Evolutionary conservation across 1,284 basidiomycete species (phyloP), one percentile per base, ranked within the genome.

Genomic region (Sporisorium reilianum): DNA sequence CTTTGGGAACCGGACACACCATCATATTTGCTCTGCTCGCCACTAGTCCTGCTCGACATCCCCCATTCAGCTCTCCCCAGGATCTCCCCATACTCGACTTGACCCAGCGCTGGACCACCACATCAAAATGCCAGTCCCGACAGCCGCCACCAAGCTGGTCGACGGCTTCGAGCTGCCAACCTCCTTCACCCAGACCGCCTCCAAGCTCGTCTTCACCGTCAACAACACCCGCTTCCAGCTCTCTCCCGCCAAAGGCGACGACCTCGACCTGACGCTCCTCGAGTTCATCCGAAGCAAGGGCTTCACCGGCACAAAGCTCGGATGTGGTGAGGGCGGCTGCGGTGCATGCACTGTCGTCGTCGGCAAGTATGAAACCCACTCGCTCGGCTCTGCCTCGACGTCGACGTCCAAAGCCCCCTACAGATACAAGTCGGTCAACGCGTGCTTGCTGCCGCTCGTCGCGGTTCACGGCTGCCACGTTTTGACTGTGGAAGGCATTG

Each of bases 251-350:
- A 64, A 49, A 36, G 69, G 74, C 44, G 74, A 76, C 30, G 74
- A 76, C 25, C 59, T 76, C 48, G 74, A 76, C 41, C 53, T 72
- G 10, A 84, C 85, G 0, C 75, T 86, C 5, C 81, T 86, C 55
- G 79, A 84, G 32, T 86, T 85, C 65, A 68, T 86, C 20, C 79
- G 85, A 20, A 74, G 76, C 38, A 66, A 77, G 42, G 83, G 83
- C 2, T 78, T 86, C 42, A 85, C 81, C 2, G 85, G 85, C 10
- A 85, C 85, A 14, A 86, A 86, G 61, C 77, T 85, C 10, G 85
- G 85, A 5, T 86, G 85, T 45, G 81, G 79, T 25, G 85, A 85
- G 55, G 85, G 85, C 30, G 84, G 84, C 8, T 85, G 84, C 51
- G 85, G 85, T 46, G 82, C 84, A 6, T 85, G 83, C 61, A 84